Percentiles rank a stretch among this genome's conserved stretches.
Conservation (phyloP, 768 basidiomycete genomes). For the Lepiota brunneoincarnata region DNA sequence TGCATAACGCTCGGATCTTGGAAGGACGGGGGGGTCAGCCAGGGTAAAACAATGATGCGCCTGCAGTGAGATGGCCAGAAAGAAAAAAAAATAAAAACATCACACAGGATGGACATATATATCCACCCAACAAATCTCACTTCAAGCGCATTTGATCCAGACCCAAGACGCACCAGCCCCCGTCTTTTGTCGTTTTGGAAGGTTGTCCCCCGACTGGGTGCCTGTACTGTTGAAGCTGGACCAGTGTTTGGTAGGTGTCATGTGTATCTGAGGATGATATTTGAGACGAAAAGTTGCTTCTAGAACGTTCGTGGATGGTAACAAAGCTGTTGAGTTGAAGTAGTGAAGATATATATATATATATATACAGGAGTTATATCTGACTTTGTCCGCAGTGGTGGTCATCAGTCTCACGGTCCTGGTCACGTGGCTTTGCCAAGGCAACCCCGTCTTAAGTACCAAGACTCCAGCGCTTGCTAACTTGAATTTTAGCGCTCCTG, state of each 20-base stretch:
- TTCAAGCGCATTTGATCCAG: slow-evolving; percentile 8
- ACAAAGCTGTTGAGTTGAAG: not conserved
- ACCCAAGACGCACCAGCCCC: slow-evolving; percentile 22
- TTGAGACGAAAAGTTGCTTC: not conserved
- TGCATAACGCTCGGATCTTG: slow-evolving; percentile 6
- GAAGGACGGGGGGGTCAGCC: not conserved
- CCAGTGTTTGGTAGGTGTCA: slow-evolving; percentile 1
- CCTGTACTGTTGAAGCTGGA: slow-evolving; percentile 18
- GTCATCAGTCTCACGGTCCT: no score
- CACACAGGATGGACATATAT: not conserved
- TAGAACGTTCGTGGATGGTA: no score
- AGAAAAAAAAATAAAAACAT: slow-evolving; percentile 3
- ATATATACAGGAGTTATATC: no score
- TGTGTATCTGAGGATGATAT: not conserved
- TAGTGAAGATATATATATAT: no score
- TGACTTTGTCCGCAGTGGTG: no score
- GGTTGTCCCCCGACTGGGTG: slow-evolving; percentile 16
- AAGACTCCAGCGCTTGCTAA: no score
- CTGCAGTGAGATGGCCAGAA: not conserved
- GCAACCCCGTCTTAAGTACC: no score
- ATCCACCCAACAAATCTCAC: slow-evolving; percentile 4
- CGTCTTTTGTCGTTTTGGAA: slow-evolving; percentile 31
- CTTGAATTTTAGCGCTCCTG: no score
- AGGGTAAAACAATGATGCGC: no score
- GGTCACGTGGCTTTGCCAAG: no score